Evolutionary conservation across 495 filamentous ascomycete genomes (phyloP).

Genomic region (Durotheca rogersii): DNA sequence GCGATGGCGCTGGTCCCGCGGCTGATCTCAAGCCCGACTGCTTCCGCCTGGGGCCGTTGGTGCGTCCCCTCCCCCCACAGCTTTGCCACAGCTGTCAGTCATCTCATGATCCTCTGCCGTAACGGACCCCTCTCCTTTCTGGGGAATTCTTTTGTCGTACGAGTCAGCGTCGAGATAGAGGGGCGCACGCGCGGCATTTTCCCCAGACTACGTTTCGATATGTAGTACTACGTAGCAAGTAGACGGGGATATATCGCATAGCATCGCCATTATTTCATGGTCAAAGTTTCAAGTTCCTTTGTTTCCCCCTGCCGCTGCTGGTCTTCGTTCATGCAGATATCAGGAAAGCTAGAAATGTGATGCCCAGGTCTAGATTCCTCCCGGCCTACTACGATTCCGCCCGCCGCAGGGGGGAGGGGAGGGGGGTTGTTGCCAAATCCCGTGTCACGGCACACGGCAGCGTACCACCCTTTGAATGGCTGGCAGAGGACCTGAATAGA

Average conservation of each 20-base stretch:
- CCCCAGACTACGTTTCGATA: background rate
- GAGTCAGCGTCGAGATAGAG: background rate
- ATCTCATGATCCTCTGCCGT: constrained; percentile 3
- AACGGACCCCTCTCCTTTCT: background rate
- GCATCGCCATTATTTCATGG: background rate
- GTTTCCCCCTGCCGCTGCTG: background rate
- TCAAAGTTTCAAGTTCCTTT: constrained; percentile 13
- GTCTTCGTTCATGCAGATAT: constrained; percentile 9
- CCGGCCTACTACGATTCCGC: constrained; percentile 14
- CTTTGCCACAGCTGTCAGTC: constrained; percentile 1
- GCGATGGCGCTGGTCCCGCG: constrained; percentile 10
- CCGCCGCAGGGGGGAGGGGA: too few species aligned
- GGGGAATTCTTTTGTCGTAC: background rate
- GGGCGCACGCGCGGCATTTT: background rate
- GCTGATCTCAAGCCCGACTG: constrained; percentile 6
- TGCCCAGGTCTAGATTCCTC: constrained; percentile 19
- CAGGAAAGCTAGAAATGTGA: too few species aligned
- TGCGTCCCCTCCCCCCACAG: constrained; percentile 4
- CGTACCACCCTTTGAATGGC: background rate
- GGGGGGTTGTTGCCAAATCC: constrained; percentile 1
- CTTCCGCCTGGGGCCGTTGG: constrained; percentile 14
- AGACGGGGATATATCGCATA: constrained; percentile 8
- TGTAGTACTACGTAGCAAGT: background rate
- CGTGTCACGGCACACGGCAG: constrained; percentile 11
- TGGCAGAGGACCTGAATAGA: constrained; percentile 10